A percentile compares a stretch with the other conserved stretches of the same genome.
Evolutionary conservation across 768 basidiomycete species (phyloP).

Genomic region (Xerocomellus intermedius): DNA sequence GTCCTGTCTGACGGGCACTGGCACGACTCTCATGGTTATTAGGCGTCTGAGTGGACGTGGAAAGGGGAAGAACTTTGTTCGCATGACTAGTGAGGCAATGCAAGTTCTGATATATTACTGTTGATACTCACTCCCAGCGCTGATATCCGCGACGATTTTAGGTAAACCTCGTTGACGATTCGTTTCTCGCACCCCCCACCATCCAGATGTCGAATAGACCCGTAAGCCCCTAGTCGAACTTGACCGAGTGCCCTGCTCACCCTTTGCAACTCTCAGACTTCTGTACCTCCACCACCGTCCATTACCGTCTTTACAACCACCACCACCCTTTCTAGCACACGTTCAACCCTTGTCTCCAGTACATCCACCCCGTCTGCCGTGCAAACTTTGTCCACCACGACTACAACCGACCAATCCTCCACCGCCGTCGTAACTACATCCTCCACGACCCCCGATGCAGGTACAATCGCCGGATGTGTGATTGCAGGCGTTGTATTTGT

Average conservation of each 20-base stretch:
- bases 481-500: conserved; percentile 48
- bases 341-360: no score
- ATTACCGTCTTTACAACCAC: no score
- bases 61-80: conserved; percentile 5
- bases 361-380: no score
- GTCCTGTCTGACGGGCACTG: conserved; percentile 76
- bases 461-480: conserved; percentile 53
- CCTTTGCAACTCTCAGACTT: neutral
- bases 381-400: neutral
- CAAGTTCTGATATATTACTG: conserved; percentile 13
- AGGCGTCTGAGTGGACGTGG: conserved; percentile 11
- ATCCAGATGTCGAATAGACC: neutral
- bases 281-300: no score
- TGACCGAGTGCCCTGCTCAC: conserved; percentile 1
- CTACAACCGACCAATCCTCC: neutral
- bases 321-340: no score
- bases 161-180: neutral
- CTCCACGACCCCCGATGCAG: conserved; percentile 30
- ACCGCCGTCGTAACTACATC: conserved; percentile 9
- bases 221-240: conserved; percentile 1
- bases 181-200: neutral
- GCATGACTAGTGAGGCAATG: conserved; percentile 21
- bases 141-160: neutral
- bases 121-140: neutral
- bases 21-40: conserved; percentile 65